Evolutionary conservation across 1,284 basidiomycete species (phyloP), one percentile per base, ranked within the genome.

Genomic region (Abortiporus biennis): DNA sequence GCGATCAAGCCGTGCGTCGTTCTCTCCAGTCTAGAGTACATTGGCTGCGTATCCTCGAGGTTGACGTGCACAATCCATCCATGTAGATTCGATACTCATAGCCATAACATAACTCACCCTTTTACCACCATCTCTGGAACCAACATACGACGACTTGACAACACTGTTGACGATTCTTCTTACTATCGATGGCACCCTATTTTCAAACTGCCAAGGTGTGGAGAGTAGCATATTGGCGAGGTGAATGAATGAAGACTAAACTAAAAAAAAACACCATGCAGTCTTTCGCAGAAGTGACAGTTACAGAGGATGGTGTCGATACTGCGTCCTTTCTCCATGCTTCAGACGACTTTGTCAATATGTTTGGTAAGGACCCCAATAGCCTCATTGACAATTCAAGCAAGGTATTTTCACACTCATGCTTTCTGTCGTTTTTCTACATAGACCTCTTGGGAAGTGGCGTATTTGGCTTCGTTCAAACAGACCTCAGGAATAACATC

Each of bases 391-490:
- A 25, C 16, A 11, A 6, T 19, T 22, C 19, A 19, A 30, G 13
- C 35, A 36, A 27, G 8, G 35, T 21, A 31, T 30, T 11, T 23
- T 40, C 32, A 31, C 36, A 34, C 34, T n/a, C 12, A 20, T 30
- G 25, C 29, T n/a, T 27, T 30, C 34, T 17, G 19, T 34, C 27
- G 40, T 42, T 36, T 47, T 39, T 17, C 29, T 41, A n/a, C 33
- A 20, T 54, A 92, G 94, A 93, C 66, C 72, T 97, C 19, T 75
- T 98, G 36, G 92, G 92, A 34, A 85, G 82, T 58, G 78, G 82
- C 1, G 82, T 96, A 4, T 98, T 98, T 66, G 72, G 76, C 24
- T 90, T 95, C 53, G 90, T 98, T 1, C 91, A 97, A 66, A 77
- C 76, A 47, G 95, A 99, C 65, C 73, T 99, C 56, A 82, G 80